phyloP scores from a whole-genome alignment of 345 rosid genomes.

The Gynandropsis gynandra region DNA sequence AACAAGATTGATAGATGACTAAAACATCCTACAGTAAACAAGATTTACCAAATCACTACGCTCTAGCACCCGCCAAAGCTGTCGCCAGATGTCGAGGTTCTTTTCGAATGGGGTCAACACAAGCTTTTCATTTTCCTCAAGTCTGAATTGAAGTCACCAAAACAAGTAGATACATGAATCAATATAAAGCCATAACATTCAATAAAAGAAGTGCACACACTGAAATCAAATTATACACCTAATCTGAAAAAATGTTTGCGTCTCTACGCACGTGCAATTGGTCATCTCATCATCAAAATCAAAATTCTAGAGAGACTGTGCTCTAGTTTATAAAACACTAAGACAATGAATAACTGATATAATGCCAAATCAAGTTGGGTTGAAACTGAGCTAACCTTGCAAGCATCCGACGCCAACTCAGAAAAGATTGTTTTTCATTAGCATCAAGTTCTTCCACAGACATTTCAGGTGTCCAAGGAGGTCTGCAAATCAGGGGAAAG shows the following conservation, averaged over 20 bases:
- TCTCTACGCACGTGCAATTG: background rate
- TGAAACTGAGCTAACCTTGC: conserved; percentile 43
- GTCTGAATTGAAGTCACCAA: conserved; percentile 39
- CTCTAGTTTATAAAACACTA: background rate
- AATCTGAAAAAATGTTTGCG: background rate
- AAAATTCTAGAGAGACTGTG: background rate
- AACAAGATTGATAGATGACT: background rate
- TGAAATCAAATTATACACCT: conserved; percentile 4
- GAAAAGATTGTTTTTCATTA: conserved; percentile 62
- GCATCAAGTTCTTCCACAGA: conserved; percentile 62
- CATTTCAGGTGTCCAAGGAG: conserved; percentile 65
- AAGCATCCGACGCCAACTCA: conserved; percentile 73
- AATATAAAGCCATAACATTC: background rate
- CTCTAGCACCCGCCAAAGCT: conserved; percentile 97
- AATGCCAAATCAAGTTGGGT: background rate
- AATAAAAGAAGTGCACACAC: conserved; percentile 5
- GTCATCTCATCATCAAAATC: background rate
- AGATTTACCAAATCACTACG: conserved; percentile 81
- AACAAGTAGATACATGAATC: conserved; percentile 8
- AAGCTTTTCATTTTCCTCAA: conserved; percentile 92
- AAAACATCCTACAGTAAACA: conserved; percentile 2
- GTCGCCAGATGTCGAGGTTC: conserved; percentile 97
- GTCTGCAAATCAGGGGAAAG: conserved; percentile 33
- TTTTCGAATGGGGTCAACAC: conserved; percentile 95
- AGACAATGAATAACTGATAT: background rate